phyloP scores from a whole-genome alignment of 768 basidiomycete species.

The Suillus lakei region DNA sequence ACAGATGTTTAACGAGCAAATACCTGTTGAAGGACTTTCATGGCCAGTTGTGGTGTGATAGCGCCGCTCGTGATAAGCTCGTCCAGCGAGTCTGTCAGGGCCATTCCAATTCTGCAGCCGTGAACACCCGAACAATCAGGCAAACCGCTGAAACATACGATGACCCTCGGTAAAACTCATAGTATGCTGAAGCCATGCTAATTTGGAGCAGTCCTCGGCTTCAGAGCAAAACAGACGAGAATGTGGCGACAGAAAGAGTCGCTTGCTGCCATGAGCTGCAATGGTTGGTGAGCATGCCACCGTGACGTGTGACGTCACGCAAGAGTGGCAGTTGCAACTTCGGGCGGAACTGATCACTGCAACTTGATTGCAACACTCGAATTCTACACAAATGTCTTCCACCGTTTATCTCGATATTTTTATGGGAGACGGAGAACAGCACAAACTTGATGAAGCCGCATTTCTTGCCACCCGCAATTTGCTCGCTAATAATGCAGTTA shows the following conservation, averaged over 20 bases:
- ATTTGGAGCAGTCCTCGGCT: slow-evolving; percentile 16
- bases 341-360: slow-evolving; percentile 9
- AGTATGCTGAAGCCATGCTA: slow-evolving; percentile 81
- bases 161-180: slow-evolving; percentile 91
- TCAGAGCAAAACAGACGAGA: slow-evolving; percentile 7
- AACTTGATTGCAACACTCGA: not conserved
- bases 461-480: slow-evolving; percentile 39
- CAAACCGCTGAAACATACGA: slow-evolving; percentile 60
- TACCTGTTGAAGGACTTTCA: slow-evolving; percentile 98
- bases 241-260: slow-evolving; percentile 11
- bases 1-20: slow-evolving; percentile 16
- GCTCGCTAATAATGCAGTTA: slow-evolving; percentile 41
- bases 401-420: slow-evolving; percentile 46
- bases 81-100: slow-evolving; percentile 96
- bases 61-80: slow-evolving; percentile 96
- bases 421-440: slow-evolving; percentile 41
- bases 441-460: slow-evolving; percentile 27
- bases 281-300: slow-evolving; percentile 5
- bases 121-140: slow-evolving; percentile 3
- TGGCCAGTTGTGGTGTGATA: slow-evolving; percentile 97
- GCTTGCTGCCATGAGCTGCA: slow-evolving; percentile 2
- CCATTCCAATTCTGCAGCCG: slow-evolving; percentile 85
- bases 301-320: slow-evolving; percentile 33
- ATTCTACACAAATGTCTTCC: not conserved
- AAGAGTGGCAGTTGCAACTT: slow-evolving; percentile 25